phyloP scores from a whole-genome alignment of 176 grass and related monocot genomes.

The Raddia guianensis region DNA sequence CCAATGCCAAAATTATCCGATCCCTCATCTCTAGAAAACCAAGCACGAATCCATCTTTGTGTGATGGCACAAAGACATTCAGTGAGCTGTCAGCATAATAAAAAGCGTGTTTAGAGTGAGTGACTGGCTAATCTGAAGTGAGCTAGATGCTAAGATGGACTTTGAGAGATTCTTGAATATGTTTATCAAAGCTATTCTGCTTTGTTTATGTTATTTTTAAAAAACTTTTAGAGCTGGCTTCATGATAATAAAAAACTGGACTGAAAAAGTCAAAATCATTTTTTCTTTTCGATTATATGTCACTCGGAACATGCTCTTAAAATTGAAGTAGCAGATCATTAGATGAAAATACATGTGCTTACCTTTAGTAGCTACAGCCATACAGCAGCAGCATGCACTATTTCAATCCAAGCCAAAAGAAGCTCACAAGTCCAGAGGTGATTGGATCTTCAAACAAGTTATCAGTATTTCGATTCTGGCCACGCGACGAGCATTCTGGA shows the following conservation, averaged over 20 bases:
- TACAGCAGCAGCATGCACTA: background rate
- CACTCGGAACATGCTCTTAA: background rate
- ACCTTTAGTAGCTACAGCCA: constrained; percentile 23
- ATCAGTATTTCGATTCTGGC: background rate
- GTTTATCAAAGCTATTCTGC: too few relatives aligned
- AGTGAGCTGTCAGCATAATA: background rate
- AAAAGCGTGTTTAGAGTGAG: too few relatives aligned
- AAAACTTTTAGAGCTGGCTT: too few relatives aligned
- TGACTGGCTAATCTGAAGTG: too few relatives aligned
- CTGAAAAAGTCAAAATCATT: too few relatives aligned
- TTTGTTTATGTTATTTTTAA: too few relatives aligned
- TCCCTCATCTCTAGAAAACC: background rate
- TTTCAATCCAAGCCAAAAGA: background rate
- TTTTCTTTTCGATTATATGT: too few relatives aligned
- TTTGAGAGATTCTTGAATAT: too few relatives aligned
- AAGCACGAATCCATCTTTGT: background rate
- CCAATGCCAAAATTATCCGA: background rate
- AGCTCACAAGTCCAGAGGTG: constrained; percentile 13
- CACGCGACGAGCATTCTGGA: background rate
- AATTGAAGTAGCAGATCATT: constrained; percentile 23
- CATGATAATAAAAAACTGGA: too few relatives aligned
- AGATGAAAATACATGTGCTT: background rate
- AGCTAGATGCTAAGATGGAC: too few relatives aligned
- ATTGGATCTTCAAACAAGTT: background rate
- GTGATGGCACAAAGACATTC: background rate